phyloP scores from a whole-genome alignment of 352 stramenopile species.

The Phytophthora megakarya region DNA sequence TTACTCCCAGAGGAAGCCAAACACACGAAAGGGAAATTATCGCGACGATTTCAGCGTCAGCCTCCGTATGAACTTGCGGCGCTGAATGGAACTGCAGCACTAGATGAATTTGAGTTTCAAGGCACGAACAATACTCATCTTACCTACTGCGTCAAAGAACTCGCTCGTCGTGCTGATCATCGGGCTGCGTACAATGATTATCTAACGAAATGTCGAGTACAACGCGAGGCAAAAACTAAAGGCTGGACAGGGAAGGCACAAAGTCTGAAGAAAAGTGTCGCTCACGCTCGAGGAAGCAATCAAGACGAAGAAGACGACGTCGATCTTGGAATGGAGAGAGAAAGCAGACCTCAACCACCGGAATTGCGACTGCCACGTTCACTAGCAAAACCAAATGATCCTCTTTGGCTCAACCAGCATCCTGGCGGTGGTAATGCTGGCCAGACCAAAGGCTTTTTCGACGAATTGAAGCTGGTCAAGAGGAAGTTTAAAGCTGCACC shows the following conservation, averaged over 20 bases:
- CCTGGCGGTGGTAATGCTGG: conserved; percentile 18
- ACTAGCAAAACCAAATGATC: conserved; percentile 46
- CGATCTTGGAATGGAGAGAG: conserved; percentile 61
- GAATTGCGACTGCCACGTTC: conserved; percentile 50
- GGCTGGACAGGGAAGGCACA: conserved; percentile 34
- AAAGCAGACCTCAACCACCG: conserved; percentile 55
- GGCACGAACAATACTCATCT: conserved; percentile 86
- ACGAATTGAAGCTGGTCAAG: conserved; percentile 91
- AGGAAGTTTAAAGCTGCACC: conserved; percentile 92
- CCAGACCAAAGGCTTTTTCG: conserved; percentile 56
- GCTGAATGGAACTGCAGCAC: conserved; percentile 67
- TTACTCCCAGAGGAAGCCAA: conserved; percentile 79
- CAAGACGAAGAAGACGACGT: conserved; percentile 49
- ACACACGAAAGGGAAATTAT: conserved; percentile 57
- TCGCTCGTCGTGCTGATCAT: conserved; percentile 70
- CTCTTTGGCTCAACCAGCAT: conserved; percentile 64
- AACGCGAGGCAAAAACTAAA: conserved; percentile 43
- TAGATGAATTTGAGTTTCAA: conserved; percentile 85
- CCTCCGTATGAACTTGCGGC: conserved; percentile 66
- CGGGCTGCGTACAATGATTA: conserved; percentile 74
- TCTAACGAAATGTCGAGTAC: conserved; percentile 45
- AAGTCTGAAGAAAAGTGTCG: conserved; percentile 57
- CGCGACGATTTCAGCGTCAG: conserved; percentile 56
- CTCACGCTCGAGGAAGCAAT: conserved; percentile 36
- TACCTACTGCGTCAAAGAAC: conserved; percentile 87